phyloP scores from a whole-genome alignment of 768 basidiomycete species.

The Leccinellum albellum region DNA sequence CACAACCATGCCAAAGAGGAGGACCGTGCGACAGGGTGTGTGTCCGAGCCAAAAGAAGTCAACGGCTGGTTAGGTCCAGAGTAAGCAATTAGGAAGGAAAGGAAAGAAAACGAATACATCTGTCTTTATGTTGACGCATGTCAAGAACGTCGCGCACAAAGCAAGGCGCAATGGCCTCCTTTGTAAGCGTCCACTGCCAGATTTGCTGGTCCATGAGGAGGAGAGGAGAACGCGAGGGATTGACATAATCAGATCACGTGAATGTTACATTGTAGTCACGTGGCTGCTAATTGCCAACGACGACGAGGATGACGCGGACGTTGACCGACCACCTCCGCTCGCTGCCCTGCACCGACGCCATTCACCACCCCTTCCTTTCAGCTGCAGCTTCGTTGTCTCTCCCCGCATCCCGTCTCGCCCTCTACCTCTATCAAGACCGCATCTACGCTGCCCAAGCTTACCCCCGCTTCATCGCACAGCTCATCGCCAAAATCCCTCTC shows the following conservation, averaged over 20 bases:
- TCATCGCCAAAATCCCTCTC: slow-evolving; percentile 57
- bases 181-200: slow-evolving; percentile 53
- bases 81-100: not conserved
- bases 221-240: not conserved
- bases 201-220: slow-evolving; percentile 19
- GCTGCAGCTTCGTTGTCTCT: slow-evolving; percentile 54
- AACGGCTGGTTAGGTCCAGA: slow-evolving; percentile 33
- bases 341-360: slow-evolving; percentile 46
- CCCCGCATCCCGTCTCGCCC: slow-evolving; percentile 42
- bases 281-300: too few relatives aligned
- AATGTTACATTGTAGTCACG: not conserved
- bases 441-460: slow-evolving; percentile 74
- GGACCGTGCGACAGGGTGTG: slow-evolving; percentile 64
- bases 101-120: slow-evolving; percentile 26
- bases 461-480: slow-evolving; percentile 63
- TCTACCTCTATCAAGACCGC: slow-evolving; percentile 71
- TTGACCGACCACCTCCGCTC: slow-evolving; percentile 35
- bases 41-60: slow-evolving; percentile 73
- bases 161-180: slow-evolving; percentile 53
- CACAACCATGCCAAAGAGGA: slow-evolving; percentile 61
- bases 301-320: slow-evolving; percentile 1
- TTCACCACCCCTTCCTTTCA: slow-evolving; percentile 55
- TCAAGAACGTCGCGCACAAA: slow-evolving; percentile 49
- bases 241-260: slow-evolving; percentile 6
- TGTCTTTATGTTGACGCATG: slow-evolving; percentile 38